phyloP scores from a whole-genome alignment of 768 basidiomycete species.

The Ephemerocybe angulata region DNA sequence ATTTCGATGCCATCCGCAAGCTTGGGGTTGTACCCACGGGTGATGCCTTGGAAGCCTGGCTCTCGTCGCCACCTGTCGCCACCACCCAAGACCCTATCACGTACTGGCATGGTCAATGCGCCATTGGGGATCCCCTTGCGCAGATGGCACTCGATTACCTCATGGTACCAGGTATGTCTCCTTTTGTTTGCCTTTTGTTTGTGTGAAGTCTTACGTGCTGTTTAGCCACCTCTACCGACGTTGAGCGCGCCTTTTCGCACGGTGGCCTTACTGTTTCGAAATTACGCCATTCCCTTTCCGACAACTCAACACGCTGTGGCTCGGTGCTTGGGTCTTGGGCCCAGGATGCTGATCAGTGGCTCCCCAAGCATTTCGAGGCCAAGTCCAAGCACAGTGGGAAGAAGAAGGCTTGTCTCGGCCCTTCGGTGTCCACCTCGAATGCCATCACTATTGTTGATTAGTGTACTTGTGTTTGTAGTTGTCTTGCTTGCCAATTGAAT shows the following conservation, averaged over 20 bases:
- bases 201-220: slow-evolving; percentile 1
- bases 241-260: slow-evolving; percentile 25
- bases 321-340: slow-evolving; percentile 25
- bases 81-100: slow-evolving; percentile 7
- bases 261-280: slow-evolving; percentile 27
- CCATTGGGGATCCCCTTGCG: slow-evolving; percentile 7
- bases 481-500: no score
- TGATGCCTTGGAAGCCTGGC: slow-evolving; percentile 13
- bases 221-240: slow-evolving; percentile 25
- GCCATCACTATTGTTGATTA: background rate
- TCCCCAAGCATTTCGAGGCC: slow-evolving; percentile 9
- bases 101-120: slow-evolving; percentile 13
- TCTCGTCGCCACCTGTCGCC: slow-evolving; percentile 5
- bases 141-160: slow-evolving; percentile 14
- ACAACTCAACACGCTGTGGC: slow-evolving; percentile 18
- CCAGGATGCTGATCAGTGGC: background rate
- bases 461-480: background rate
- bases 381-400: slow-evolving; percentile 4
- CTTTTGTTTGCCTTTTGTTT: slow-evolving; percentile 4
- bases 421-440: background rate
- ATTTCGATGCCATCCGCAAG: background rate
- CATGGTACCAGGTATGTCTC: slow-evolving; percentile 6
- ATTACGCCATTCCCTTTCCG: slow-evolving; percentile 21
- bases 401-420: slow-evolving; percentile 3
- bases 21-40: background rate